Percentiles rank a stretch among this genome's conserved stretches.
Evolutionary conservation across 148 eudicot species (phyloP).

Genomic region (Rhododendron ovatum): DNA sequence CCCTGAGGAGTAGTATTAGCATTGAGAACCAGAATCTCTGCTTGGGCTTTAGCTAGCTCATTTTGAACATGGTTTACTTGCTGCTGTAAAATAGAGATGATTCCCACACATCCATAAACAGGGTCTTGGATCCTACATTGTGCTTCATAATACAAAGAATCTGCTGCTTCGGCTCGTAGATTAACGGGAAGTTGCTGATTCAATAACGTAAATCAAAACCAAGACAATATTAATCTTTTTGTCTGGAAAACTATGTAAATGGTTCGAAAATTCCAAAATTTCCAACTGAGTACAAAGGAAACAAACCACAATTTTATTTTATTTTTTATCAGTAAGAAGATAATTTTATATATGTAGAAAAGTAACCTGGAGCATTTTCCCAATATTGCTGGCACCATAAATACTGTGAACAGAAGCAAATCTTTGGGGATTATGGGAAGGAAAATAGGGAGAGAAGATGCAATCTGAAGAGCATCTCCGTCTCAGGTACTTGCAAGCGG

Average conservation of each 20-base stretch:
- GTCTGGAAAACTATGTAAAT: background rate
- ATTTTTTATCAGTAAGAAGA: no score
- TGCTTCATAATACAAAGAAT: constrained; percentile 39
- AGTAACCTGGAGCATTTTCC: background rate
- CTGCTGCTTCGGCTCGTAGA: constrained; percentile 28
- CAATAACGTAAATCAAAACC: background rate
- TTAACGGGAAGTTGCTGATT: constrained; percentile 29
- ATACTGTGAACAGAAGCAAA: background rate
- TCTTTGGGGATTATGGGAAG: background rate
- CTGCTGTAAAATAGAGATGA: constrained; percentile 17
- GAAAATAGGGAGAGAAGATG: background rate
- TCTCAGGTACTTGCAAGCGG: background rate
- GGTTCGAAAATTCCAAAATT: background rate
- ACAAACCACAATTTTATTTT: no score
- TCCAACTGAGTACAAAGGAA: background rate
- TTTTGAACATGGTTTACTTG: background rate
- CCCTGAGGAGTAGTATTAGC: background rate
- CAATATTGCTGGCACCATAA: background rate
- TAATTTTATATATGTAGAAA: no score
- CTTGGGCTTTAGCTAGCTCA: constrained; percentile 34
- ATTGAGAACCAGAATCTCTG: constrained; percentile 13
- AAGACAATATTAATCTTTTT: background rate
- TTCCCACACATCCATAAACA: constrained; percentile 38
- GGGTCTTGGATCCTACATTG: constrained; percentile 28
- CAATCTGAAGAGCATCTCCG: background rate